These are phyloP conservation scores for Fusarium haematococcum DNA, from an alignment of 2,329 filamentous ascomycete species.

Conservation along the genomic window DNA sequence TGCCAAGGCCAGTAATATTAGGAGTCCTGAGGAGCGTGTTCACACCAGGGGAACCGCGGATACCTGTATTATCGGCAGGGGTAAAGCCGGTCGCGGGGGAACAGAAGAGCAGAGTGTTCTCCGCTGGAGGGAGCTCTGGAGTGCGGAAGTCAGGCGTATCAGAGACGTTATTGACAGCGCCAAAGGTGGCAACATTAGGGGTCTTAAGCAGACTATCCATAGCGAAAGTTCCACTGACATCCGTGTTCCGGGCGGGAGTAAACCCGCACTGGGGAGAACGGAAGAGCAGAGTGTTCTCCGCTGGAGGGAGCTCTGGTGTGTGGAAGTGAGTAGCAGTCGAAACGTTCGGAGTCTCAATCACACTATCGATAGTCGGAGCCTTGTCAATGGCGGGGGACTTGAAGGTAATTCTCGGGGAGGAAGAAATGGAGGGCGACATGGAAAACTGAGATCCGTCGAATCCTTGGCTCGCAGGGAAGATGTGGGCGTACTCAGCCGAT, in stretches of 20 bases:
- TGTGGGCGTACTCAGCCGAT: conserved; percentile 45
- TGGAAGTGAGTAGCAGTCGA: neutral
- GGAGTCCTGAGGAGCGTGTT: conserved; percentile 13
- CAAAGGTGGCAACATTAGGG: neutral
- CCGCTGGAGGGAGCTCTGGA: conserved; percentile 15
- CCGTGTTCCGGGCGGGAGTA: neutral
- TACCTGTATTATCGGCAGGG: neutral
- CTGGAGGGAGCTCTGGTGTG: conserved; percentile 20
- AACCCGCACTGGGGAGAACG: neutral
- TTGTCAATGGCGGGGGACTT: neutral
- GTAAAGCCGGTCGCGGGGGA: neutral
- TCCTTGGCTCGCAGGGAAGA: conserved; percentile 48
- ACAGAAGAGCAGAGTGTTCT: conserved; percentile 18
- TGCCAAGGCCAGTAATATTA: conserved; percentile 7
- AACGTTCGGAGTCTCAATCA: neutral
- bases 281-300: conserved; percentile 21
- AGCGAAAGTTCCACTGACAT: too few relatives aligned
- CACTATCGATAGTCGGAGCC: neutral
- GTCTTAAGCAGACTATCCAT: conserved; percentile 3
- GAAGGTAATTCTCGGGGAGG: conserved; percentile 38
- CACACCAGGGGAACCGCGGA: neutral
- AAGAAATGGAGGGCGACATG: conserved; percentile 39
- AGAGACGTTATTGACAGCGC: neutral
- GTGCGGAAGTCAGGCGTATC: neutral
- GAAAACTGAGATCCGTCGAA: conserved; percentile 44